Evolutionary conservation across 139 green algal genomes (phyloP).

Genomic region (Tetradesmus obliquus): DNA sequence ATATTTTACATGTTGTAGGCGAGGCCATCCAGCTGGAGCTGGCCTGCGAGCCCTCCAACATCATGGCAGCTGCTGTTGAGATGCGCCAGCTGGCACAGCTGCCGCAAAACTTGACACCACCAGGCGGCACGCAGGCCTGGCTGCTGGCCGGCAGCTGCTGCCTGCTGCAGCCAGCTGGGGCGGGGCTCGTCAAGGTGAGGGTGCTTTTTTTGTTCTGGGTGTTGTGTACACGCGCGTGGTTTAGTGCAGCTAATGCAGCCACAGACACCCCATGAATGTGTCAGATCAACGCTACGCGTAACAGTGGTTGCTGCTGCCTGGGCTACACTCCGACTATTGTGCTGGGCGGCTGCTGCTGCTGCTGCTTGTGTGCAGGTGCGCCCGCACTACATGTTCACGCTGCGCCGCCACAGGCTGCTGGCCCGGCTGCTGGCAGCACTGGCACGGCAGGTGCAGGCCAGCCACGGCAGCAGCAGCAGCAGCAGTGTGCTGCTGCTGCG

Average conservation of each 20-base stretch:
- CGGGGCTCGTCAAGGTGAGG: background rate
- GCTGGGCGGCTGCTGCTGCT: background rate
- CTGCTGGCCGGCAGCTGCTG: background rate
- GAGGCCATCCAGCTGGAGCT: conserved; percentile 4
- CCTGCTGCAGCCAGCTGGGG: background rate
- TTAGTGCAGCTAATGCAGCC: too few relatives aligned
- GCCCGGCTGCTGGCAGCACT: background rate
- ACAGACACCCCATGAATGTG: too few relatives aligned
- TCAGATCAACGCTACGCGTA: too few relatives aligned
- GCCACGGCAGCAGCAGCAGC: background rate
- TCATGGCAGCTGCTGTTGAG: background rate
- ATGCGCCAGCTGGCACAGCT: background rate
- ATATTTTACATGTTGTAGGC: too few relatives aligned
- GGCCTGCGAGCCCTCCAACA: background rate
- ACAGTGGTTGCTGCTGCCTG: too few relatives aligned
- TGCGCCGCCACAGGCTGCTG: conserved; percentile 2
- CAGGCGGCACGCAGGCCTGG: background rate
- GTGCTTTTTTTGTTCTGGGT: too few relatives aligned
- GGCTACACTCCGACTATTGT: too few relatives aligned
- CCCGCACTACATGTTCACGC: background rate
- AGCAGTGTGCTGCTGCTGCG: background rate
- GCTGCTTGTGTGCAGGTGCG: background rate
- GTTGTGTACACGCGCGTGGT: too few relatives aligned
- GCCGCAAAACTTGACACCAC: background rate
- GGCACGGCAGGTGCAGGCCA: background rate